Conservation (phyloP, 495 filamentous ascomycete genomes). For the Hypomontagnella submonticulosa region DNA sequence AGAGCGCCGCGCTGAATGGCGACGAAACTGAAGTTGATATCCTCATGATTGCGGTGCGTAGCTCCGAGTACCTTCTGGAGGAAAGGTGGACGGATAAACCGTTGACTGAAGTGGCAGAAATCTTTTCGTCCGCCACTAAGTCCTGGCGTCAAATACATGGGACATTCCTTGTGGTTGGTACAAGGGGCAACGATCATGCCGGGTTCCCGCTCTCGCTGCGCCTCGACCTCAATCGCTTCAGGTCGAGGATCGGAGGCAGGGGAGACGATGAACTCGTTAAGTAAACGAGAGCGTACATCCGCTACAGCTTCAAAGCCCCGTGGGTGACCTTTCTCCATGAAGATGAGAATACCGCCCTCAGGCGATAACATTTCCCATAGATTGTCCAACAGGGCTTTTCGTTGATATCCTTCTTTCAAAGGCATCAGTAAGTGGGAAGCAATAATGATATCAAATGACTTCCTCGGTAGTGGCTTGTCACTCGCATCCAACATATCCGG, state of each 20-base stretch:
- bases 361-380: slow-evolving; percentile 88
- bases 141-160: slow-evolving; percentile 82
- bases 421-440: slow-evolving; percentile 84
- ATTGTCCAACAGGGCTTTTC: slow-evolving; percentile 81
- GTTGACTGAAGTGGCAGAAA: slow-evolving; percentile 89
- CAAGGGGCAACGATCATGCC: slow-evolving; percentile 97
- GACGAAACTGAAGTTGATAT: slow-evolving; percentile 88
- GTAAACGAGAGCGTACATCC: slow-evolving; percentile 78
- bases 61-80: slow-evolving; percentile 81
- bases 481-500: slow-evolving; percentile 56
- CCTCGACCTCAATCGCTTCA: slow-evolving; percentile 46
- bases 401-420: slow-evolving; percentile 74
- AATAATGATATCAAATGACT: slow-evolving; percentile 89
- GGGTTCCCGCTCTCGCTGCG: slow-evolving; percentile 60
- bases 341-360: slow-evolving; percentile 84
- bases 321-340: slow-evolving; percentile 92
- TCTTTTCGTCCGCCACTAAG: slow-evolving; percentile 78
- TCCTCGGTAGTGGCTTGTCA: slow-evolving; percentile 64
- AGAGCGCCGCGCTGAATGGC: slow-evolving; percentile 80
- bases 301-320: slow-evolving; percentile 93
- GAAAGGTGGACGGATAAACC: slow-evolving; percentile 85
- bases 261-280: slow-evolving; percentile 78
- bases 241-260: slow-evolving; percentile 60
- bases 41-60: slow-evolving; percentile 81
- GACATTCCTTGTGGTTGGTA: slow-evolving; percentile 88